Conservation (phyloP, 2,329 filamentous ascomycete species). For the Pyrenochaeta sp. region DNA sequence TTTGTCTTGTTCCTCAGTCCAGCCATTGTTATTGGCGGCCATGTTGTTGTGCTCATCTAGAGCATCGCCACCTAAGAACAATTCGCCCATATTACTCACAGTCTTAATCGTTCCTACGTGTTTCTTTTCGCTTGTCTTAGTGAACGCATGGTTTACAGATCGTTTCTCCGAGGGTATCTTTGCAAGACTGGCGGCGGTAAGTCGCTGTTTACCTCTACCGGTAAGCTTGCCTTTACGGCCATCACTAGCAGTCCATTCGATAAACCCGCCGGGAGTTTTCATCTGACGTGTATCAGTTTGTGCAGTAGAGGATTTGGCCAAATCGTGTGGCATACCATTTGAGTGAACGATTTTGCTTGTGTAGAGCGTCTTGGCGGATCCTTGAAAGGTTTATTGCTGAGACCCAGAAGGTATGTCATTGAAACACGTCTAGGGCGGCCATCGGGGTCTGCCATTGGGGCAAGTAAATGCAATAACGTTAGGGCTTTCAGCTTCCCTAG, state of each 20-base stretch:
- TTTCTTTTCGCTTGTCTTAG: slow-evolving; percentile 2
- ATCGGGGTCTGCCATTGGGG: slow-evolving; percentile 23
- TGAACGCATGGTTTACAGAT: not conserved
- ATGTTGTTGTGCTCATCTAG: slow-evolving; percentile 1
- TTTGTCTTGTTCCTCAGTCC: slow-evolving; percentile 52
- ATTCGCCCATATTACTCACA: not conserved
- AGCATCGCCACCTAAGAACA: not conserved
- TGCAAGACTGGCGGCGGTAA: slow-evolving; percentile 20
- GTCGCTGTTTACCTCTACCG: slow-evolving; percentile 20
- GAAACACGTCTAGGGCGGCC: slow-evolving; percentile 28
- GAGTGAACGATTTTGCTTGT: slow-evolving; percentile 12
- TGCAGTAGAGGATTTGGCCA: rapidly evolving
- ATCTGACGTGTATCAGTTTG: slow-evolving; percentile 20
- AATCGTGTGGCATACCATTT: slow-evolving; percentile 16
- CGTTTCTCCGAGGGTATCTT: slow-evolving; percentile 17
- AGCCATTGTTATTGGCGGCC: slow-evolving; percentile 19
- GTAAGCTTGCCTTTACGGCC: slow-evolving; percentile 40
- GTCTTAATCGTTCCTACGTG: slow-evolving; percentile 2
- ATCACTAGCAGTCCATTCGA: slow-evolving; percentile 46
- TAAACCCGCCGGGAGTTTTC: slow-evolving; percentile 29
- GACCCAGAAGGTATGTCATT: slow-evolving; percentile 38
- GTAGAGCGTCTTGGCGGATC: slow-evolving; percentile 18
- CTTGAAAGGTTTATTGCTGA: slow-evolving; percentile 43
- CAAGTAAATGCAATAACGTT: not conserved
- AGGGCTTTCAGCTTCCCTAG: not conserved